Evolutionary conservation across 176 grass and related monocot species (phyloP).

Genomic region (Hordeum vulgare): DNA sequence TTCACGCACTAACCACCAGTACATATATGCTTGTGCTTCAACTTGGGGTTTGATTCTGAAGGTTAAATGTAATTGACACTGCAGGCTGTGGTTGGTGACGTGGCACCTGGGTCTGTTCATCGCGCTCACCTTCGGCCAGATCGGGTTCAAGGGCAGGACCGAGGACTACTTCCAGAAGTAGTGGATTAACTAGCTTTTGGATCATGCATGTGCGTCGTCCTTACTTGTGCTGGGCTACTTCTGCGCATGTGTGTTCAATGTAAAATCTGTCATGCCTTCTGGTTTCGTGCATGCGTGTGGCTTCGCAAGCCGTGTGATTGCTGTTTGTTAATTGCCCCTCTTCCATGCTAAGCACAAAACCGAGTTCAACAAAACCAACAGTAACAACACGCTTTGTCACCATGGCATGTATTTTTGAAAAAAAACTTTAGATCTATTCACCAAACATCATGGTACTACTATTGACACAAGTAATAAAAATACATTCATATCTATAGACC

Average conservation of each 20-base stretch:
- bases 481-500: too few species aligned
- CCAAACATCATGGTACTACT: too few species aligned
- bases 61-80: not conserved
- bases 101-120: constrained; percentile 94
- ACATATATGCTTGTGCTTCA: not conserved
- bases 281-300: not conserved
- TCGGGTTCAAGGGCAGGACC: constrained; percentile 97
- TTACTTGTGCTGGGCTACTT: not conserved
- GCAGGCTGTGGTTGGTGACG: constrained; percentile 88
- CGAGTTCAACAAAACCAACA: not conserved
- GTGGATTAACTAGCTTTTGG: constrained; percentile 4
- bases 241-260: not conserved
- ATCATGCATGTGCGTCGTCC: not conserved
- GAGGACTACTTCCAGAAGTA: constrained; percentile 85
- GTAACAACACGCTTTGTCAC: too few species aligned
- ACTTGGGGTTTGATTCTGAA: not conserved
- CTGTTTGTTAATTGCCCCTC: not conserved
- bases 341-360: not conserved
- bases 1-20: not conserved
- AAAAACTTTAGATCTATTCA: too few species aligned
- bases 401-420: too few species aligned
- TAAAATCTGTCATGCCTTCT: not conserved
- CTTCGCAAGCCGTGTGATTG: not conserved
- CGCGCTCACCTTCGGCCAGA: constrained; percentile 86
- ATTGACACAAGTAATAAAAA: too few species aligned